A percentile compares a stretch with the other conserved stretches of the same genome.
phyloP scores from a whole-genome alignment of 129 eudicot species.

The Calendula officinalis region DNA sequence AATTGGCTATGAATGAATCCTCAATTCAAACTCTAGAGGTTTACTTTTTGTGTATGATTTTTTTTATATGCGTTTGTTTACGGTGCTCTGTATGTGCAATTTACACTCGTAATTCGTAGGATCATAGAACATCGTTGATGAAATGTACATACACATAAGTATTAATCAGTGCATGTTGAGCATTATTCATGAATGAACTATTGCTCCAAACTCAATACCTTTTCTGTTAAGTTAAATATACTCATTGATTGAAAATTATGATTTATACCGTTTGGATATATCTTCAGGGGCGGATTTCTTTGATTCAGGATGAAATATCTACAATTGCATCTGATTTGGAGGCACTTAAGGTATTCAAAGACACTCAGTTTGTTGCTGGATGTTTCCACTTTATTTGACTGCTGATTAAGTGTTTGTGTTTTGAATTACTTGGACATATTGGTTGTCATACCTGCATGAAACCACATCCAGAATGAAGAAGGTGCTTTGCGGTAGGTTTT shows the following conservation, averaged over 20 bases:
- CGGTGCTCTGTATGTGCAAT: not conserved
- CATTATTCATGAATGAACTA: not conserved
- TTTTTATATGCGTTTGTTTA: not conserved
- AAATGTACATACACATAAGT: no score
- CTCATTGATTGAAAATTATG: not conserved
- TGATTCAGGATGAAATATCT: slow-evolving; percentile 55
- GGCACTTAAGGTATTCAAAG: slow-evolving; percentile 50
- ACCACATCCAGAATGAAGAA: slow-evolving; percentile 50
- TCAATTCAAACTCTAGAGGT: slow-evolving; percentile 80
- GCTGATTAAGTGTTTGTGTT: slow-evolving; percentile 14
- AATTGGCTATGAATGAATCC: slow-evolving; percentile 58
- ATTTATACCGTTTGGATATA: slow-evolving; percentile 16
- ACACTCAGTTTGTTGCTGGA: slow-evolving; percentile 3
- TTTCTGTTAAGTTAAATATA: slow-evolving; percentile 3
- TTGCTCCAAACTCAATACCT: not conserved
- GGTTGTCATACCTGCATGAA: slow-evolving; percentile 15
- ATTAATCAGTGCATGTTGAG: slow-evolving; percentile 1
- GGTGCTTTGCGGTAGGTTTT: slow-evolving; percentile 44
- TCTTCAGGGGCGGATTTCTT: slow-evolving; percentile 59
- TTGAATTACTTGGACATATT: slow-evolving; percentile 9
- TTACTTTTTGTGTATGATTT: not conserved
- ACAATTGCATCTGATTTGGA: slow-evolving; percentile 51
- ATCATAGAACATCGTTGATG: no score
- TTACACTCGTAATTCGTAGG: no score
- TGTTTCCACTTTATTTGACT: slow-evolving; percentile 14